phyloP scores from a whole-genome alignment of 108 stramenopile genomes.

The Seminavis robusta region DNA sequence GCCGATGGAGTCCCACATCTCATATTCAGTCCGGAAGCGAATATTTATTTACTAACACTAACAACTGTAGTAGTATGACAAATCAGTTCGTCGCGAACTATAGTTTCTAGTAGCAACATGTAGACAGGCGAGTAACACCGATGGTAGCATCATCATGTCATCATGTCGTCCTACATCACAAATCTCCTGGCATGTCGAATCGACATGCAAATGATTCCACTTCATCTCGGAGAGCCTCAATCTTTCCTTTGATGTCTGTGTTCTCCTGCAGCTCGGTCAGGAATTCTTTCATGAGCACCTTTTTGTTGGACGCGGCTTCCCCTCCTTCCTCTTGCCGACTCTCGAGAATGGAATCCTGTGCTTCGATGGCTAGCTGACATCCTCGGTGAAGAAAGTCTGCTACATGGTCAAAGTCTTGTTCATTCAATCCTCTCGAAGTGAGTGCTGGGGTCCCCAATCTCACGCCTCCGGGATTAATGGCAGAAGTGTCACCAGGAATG shows the following conservation, averaged over 20 bases:
- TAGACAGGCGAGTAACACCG: too few relatives aligned
- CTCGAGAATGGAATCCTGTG: slow-evolving; percentile 64
- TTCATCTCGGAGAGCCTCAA: slow-evolving; percentile 48
- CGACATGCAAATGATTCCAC: slow-evolving; percentile 73
- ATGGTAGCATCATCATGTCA: too few relatives aligned
- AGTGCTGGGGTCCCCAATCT: slow-evolving; percentile 94
- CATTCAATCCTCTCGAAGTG: slow-evolving; percentile 86
- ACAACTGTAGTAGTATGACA: too few relatives aligned
- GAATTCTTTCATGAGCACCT: slow-evolving; percentile 83
- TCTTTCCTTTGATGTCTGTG: slow-evolving; percentile 31
- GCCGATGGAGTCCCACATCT: background rate
- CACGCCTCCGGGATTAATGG: slow-evolving; percentile 98
- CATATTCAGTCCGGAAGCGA: too few relatives aligned
- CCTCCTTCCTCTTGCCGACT: slow-evolving; percentile 25
- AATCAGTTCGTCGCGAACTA: too few relatives aligned
- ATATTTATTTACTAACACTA: too few relatives aligned
- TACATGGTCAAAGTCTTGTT: slow-evolving; percentile 91
- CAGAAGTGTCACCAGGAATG: slow-evolving; percentile 94
- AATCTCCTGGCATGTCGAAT: slow-evolving; percentile 77
- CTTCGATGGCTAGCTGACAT: slow-evolving; percentile 72
- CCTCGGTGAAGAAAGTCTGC: slow-evolving; percentile 95
- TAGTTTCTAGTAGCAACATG: too few relatives aligned
- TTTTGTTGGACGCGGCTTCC: slow-evolving; percentile 49
- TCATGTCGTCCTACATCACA: too few relatives aligned
- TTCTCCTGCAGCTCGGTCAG: slow-evolving; percentile 39